Conservation (phyloP, 495 filamentous ascomycete species). For the Aspergillus avenaceus region DNA sequence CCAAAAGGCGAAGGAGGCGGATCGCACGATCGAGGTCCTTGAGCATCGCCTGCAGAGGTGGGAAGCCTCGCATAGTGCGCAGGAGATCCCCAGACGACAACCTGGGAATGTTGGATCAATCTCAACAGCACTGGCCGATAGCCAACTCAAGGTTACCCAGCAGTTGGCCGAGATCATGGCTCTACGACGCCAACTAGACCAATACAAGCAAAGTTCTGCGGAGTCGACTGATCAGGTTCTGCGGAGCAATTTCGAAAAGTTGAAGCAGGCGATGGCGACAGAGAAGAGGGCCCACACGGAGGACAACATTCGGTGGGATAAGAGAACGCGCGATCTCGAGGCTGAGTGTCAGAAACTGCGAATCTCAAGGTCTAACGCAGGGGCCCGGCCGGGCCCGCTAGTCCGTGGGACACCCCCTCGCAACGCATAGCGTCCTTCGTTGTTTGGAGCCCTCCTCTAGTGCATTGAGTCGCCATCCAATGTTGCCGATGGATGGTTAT, state of each 20-base stretch:
- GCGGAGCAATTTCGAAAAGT: background rate
- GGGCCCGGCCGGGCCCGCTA: background rate
- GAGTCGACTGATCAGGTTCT: background rate
- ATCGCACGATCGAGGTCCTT: slow-evolving; percentile 4
- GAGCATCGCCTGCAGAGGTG: slow-evolving; percentile 6
- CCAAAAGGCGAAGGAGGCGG: background rate
- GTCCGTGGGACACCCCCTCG: background rate
- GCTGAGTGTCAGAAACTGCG: slow-evolving; percentile 10
- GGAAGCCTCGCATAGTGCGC: background rate
- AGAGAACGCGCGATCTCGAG: slow-evolving; percentile 9
- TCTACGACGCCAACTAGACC: slow-evolving; percentile 1
- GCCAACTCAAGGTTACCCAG: slow-evolving; percentile 2
- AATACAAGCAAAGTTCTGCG: background rate
- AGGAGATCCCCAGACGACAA: slow-evolving; percentile 10
- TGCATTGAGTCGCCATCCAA: too few relatives aligned
- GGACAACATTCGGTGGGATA: slow-evolving; percentile 8
- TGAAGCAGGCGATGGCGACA: slow-evolving; percentile 6
- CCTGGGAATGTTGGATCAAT: slow-evolving; percentile 4
- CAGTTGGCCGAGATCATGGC: slow-evolving; percentile 4
- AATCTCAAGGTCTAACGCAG: slow-evolving; percentile 7
- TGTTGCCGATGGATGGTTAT: too few relatives aligned
- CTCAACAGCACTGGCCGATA: slow-evolving; percentile 9
- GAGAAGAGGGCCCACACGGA: slow-evolving; percentile 8
- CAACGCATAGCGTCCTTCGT: background rate
- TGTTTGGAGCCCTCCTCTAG: too few relatives aligned